Percentiles rank a stretch among this genome's conserved stretches.
phyloP scores from a whole-genome alignment of 805 yeast species.

The Kluyveromyces nonfermentans region DNA sequence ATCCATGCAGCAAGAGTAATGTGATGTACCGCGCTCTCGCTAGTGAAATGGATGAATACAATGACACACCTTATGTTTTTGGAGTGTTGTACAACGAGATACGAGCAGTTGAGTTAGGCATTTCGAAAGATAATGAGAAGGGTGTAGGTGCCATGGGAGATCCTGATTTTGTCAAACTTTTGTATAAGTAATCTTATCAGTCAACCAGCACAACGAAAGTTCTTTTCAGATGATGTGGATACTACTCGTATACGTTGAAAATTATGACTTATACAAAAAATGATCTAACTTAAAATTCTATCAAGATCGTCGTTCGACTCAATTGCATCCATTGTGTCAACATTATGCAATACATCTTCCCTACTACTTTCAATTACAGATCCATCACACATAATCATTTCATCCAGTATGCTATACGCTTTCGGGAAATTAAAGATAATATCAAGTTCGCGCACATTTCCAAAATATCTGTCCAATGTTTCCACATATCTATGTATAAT shows the following conservation, averaged over 20 bases:
- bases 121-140: slow-evolving; percentile 13
- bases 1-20: slow-evolving; percentile 30
- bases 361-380: slow-evolving; percentile 75
- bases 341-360: slow-evolving; percentile 65
- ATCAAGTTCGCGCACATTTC: slow-evolving; percentile 93
- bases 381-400: slow-evolving; percentile 74
- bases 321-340: slow-evolving; percentile 77
- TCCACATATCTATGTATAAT: slow-evolving; percentile 89
- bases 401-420: slow-evolving; percentile 89
- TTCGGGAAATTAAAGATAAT: slow-evolving; percentile 92
- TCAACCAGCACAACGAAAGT: not conserved
- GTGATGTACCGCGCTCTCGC: slow-evolving; percentile 28
- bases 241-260: too few species aligned
- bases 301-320: slow-evolving; percentile 64
- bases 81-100: slow-evolving; percentile 32
- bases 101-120: slow-evolving; percentile 14
- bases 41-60: slow-evolving; percentile 30
- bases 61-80: slow-evolving; percentile 31
- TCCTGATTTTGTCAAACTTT: slow-evolving; percentile 13
- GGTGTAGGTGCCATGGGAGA: slow-evolving; percentile 19
- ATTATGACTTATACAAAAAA: not conserved
- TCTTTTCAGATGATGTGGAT: not conserved
- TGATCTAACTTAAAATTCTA: slow-evolving; percentile 29
- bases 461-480: slow-evolving; percentile 91
- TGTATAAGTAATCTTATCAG: slow-evolving; percentile 6